These are phyloP conservation scores for Termitomyces sp. DNA, from an alignment of 768 basidiomycete species.

Conservation along the genomic window DNA sequence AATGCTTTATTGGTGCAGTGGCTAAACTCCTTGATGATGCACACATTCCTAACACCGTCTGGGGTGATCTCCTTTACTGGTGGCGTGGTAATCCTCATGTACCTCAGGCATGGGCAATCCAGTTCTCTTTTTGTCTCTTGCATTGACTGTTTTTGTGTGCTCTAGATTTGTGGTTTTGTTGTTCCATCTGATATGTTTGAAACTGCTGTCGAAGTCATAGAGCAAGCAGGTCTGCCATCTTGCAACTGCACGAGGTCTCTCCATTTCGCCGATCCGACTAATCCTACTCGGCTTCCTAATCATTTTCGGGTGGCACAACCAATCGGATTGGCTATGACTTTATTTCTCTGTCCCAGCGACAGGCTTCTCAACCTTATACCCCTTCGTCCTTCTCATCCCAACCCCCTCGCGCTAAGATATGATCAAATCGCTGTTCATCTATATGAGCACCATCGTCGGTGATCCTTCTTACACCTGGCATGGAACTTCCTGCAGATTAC, in stretches of 20 bases:
- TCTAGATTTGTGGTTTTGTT: neutral
- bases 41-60: neutral
- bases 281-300: neutral
- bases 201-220: neutral
- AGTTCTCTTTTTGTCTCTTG: neutral
- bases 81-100: neutral
- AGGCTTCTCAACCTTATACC: neutral
- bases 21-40: neutral
- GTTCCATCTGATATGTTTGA: neutral
- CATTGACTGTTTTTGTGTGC: neutral
- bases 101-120: neutral
- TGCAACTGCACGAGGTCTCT: neutral
- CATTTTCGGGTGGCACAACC: neutral
- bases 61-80: neutral
- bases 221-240: neutral
- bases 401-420: neutral
- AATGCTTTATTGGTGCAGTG: neutral
- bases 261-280: neutral
- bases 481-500: neutral
- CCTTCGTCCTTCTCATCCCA: neutral
- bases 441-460: neutral
- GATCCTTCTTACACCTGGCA: neutral
- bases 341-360: neutral
- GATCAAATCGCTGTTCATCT: neutral
- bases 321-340: neutral